Conservation (phyloP, 331 rosid genomes). For the Quercus tomentella region DNA sequence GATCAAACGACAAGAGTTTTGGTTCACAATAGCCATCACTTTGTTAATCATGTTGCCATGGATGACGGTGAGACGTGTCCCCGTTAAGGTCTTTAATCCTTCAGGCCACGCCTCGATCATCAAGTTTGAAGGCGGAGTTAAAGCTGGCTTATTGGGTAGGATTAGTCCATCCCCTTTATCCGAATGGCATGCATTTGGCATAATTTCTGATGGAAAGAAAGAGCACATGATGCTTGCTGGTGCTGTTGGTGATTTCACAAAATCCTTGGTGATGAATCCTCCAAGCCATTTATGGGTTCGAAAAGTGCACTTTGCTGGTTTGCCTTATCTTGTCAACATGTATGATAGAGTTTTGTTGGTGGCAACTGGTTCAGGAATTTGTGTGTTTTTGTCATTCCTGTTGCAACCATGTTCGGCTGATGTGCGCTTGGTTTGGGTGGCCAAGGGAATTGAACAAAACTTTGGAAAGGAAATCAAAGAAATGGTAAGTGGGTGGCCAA, state of each 20-base stretch:
- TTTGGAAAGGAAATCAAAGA: constrained; percentile 45
- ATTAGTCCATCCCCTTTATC: constrained; percentile 61
- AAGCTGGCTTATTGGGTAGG: constrained; percentile 56
- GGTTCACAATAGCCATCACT: constrained; percentile 51
- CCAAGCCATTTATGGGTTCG: constrained; percentile 59
- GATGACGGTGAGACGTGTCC: constrained; percentile 40
- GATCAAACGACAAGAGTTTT: constrained; percentile 37
- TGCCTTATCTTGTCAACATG: constrained; percentile 56
- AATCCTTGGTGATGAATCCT: constrained; percentile 43
- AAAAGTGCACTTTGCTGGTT: constrained; percentile 42
- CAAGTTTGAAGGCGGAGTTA: constrained; percentile 47
- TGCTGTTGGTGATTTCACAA: constrained; percentile 67
- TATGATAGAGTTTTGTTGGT: constrained; percentile 49
- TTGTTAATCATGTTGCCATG: constrained; percentile 49
- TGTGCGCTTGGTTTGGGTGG: constrained; percentile 64
- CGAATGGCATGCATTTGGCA: constrained; percentile 61
- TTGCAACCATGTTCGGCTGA: constrained; percentile 41
- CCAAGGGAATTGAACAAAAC: constrained; percentile 55
- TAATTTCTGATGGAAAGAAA: constrained; percentile 44
- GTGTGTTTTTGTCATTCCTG: constrained; percentile 51
- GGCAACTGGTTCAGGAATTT: constrained; percentile 64
- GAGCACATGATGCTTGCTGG: constrained; percentile 61
- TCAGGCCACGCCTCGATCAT: constrained; percentile 56
- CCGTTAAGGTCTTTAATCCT: constrained; percentile 38
- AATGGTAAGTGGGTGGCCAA: constrained; percentile 31